These are phyloP conservation scores for Mycena vitilis DNA, from an alignment of 768 basidiomycete species.

Conservation along the genomic window DNA sequence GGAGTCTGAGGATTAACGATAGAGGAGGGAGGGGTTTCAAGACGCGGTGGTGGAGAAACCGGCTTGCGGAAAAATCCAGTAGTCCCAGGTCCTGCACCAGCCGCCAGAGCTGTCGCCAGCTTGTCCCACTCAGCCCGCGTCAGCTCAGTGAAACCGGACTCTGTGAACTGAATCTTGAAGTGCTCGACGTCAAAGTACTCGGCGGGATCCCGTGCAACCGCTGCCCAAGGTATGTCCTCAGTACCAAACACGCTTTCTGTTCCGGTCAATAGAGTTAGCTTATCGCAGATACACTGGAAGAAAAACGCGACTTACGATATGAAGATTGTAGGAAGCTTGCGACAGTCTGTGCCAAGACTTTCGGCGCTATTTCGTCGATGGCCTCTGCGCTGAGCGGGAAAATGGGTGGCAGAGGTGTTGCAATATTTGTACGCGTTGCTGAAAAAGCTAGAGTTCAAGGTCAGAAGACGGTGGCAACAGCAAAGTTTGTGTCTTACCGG, in stretches of 20 bases:
- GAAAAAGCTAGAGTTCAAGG: slow-evolving; percentile 10
- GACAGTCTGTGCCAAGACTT: slow-evolving; percentile 1
- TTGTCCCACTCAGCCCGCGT: background rate
- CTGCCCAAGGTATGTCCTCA: slow-evolving; percentile 15
- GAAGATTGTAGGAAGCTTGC: slow-evolving; percentile 4
- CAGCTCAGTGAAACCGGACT: background rate
- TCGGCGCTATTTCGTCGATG: slow-evolving; percentile 7
- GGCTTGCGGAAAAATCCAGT: slow-evolving; percentile 19
- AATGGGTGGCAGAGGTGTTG: background rate
- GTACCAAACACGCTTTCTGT: slow-evolving; percentile 15
- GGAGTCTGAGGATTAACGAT: no score
- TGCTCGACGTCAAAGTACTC: slow-evolving; percentile 20
- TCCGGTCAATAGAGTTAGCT: background rate
- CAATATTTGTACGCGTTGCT: background rate
- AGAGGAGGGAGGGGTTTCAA: no score
- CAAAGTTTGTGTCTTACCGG: slow-evolving; percentile 10
- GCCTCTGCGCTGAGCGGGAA: slow-evolving; percentile 5
- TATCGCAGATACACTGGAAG: background rate
- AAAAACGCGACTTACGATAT: background rate
- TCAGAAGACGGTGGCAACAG: background rate
- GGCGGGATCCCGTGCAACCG: background rate
- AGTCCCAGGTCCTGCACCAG: slow-evolving; percentile 2
- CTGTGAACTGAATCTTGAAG: background rate
- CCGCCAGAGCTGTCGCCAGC: background rate
- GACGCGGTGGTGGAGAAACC: background rate